These are phyloP conservation scores for Lecanoromycetidae sp. DNA, from an alignment of 2,329 filamentous ascomycete species.

Conservation along the genomic window DNA sequence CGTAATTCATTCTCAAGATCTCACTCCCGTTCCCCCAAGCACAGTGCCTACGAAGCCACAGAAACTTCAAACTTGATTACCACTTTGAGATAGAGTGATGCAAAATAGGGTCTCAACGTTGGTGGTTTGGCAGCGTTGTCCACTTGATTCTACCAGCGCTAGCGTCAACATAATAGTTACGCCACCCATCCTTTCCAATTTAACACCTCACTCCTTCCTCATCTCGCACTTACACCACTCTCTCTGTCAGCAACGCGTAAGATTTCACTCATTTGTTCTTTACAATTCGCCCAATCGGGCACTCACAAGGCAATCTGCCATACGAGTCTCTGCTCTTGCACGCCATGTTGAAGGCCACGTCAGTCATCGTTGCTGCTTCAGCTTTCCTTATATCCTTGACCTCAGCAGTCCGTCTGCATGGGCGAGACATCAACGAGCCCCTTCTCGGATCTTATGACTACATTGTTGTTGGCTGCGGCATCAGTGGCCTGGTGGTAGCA, in stretches of 20 bases:
- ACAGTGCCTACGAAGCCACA: no score
- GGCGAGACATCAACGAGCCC: conserved; percentile 16
- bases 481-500: conserved; percentile 38
- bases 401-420: conserved; percentile 7
- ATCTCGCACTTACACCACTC: background rate
- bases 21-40: background rate
- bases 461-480: conserved; percentile 32
- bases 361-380: background rate
- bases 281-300: background rate
- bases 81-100: no score
- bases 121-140: no score
- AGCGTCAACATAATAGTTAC: no score
- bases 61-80: no score
- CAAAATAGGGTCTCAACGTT: no score
- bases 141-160: no score
- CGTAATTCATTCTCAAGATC: no score
- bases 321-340: background rate
- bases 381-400: background rate
- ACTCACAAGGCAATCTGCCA: background rate
- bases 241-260: background rate
- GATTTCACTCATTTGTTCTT: background rate
- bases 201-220: conserved; percentile 1
- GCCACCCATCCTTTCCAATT: no score
- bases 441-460: conserved; percentile 18
- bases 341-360: background rate